A percentile compares a stretch with the other conserved stretches of the same genome.
Conservation (phyloP, 2,329 filamentous ascomycete species). For the Penicillium thymicola region DNA sequence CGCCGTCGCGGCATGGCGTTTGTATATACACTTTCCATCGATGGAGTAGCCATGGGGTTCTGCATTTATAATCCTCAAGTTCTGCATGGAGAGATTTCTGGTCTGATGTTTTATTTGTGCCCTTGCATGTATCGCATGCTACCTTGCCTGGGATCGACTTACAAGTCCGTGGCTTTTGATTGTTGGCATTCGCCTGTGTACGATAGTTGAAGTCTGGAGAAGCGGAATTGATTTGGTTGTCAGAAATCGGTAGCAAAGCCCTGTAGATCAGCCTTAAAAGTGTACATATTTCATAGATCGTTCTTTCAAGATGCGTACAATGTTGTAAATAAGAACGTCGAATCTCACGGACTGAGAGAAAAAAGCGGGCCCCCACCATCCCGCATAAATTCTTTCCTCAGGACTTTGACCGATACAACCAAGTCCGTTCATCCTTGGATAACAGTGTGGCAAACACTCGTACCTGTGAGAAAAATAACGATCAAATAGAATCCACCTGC, state of each 20-base stretch:
- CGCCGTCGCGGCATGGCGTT: slow-evolving; percentile 10
- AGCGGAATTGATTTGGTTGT: slow-evolving; percentile 17
- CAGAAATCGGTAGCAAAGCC: neutral
- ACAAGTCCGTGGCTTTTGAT: slow-evolving; percentile 10
- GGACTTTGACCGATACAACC: slow-evolving; percentile 11
- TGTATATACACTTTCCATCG: slow-evolving; percentile 25
- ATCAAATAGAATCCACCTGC: neutral
- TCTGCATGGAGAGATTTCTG: slow-evolving; percentile 9
- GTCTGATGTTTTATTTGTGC: slow-evolving; percentile 11
- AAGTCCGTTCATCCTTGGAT: neutral
- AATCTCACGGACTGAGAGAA: neutral
- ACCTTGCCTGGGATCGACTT: slow-evolving; percentile 7
- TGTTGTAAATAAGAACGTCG: neutral
- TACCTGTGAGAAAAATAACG: neutral
- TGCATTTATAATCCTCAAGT: slow-evolving; percentile 14
- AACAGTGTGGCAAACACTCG: neutral
- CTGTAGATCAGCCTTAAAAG: neutral
- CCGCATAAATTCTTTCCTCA: slow-evolving; percentile 21
- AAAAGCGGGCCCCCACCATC: slow-evolving; percentile 25
- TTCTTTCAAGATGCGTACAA: neutral
- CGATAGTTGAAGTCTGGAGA: slow-evolving; percentile 21
- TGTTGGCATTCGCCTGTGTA: slow-evolving; percentile 20
- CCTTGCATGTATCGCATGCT: slow-evolving; percentile 14
- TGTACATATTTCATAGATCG: neutral
- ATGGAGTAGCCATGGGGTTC: slow-evolving; percentile 13